Evolutionary conservation across 192 early-diverging fungal genomes (phyloP).

Genomic region (Piromyces sp.): DNA sequence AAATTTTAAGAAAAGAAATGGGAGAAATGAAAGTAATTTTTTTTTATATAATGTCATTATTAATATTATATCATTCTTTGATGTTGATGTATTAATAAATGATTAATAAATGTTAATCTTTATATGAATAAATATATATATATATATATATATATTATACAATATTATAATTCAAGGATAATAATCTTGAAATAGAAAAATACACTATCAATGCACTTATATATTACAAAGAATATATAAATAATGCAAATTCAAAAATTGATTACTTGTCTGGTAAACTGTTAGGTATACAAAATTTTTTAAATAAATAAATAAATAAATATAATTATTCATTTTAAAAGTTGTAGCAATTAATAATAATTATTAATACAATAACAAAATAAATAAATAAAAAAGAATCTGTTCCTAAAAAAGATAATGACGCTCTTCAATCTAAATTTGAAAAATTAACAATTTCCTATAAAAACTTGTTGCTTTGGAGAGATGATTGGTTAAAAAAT

Average conservation of each 20-base stretch:
- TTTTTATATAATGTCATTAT: background rate
- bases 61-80: no score
- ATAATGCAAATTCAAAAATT: conserved; percentile 1
- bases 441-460: background rate
- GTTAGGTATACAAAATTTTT: background rate
- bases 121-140: background rate
- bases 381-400: no score
- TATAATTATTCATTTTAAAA: no score
- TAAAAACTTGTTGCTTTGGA: background rate
- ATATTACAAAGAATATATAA: conserved; percentile 7
- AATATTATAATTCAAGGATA: no score
- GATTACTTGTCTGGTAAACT: background rate
- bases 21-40: conserved; percentile 10
- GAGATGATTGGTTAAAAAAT: background rate
- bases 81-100: no score
- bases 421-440: background rate
- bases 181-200: conserved; percentile 18
- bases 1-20: conserved; percentile 14
- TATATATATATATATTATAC: no score
- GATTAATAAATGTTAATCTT: no score
- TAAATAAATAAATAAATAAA: no score
- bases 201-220: conserved; percentile 12
- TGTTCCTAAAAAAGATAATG: background rate
- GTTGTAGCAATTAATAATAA: no score
- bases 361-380: no score